Conservation (phyloP, 2,329 filamentous ascomycete genomes). For the Onygenales sp. region DNA sequence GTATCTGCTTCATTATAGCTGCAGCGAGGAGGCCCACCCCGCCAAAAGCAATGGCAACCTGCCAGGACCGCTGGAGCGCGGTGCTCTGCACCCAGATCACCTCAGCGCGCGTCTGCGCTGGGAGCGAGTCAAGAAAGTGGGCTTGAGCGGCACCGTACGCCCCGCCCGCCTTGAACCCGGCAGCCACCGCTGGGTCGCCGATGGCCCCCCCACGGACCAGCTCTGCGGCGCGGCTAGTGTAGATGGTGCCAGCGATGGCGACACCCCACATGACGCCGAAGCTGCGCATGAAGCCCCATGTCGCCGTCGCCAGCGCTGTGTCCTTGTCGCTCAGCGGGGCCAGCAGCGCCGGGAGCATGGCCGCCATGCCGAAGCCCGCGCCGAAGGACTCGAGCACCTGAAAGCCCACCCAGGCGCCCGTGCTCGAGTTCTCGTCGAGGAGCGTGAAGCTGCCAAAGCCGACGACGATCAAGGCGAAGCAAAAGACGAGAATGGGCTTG, state of each 20-base stretch:
- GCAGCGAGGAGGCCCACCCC: conserved; percentile 6
- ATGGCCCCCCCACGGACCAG: background rate
- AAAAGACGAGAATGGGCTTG: conserved; percentile 18
- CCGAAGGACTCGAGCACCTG: conserved; percentile 21
- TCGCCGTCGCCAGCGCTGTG: conserved; percentile 16
- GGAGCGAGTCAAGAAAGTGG: conserved; percentile 4
- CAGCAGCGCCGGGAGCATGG: conserved; percentile 20
- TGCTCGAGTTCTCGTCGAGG: conserved; percentile 16
- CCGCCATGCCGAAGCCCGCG: conserved; percentile 18
- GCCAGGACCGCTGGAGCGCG: conserved; percentile 4
- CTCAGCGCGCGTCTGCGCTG: background rate
- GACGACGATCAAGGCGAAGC: conserved; percentile 19
- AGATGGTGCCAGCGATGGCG: conserved; percentile 21
- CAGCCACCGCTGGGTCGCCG: background rate
- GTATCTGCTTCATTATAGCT: conserved; percentile 2
- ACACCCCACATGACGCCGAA: conserved; percentile 25
- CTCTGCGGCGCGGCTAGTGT: conserved; percentile 15
- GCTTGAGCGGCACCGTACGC: conserved; percentile 6
- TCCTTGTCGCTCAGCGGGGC: conserved; percentile 19
- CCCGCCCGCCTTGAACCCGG: background rate
- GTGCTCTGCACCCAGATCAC: conserved; percentile 3
- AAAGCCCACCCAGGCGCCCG: conserved; percentile 20
- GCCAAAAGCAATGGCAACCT: conserved; percentile 4
- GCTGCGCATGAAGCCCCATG: conserved; percentile 21
- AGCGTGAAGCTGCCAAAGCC: conserved; percentile 20